Evolutionary conservation across 768 basidiomycete species (phyloP).

Genomic region (Tulasnella sp.): DNA sequence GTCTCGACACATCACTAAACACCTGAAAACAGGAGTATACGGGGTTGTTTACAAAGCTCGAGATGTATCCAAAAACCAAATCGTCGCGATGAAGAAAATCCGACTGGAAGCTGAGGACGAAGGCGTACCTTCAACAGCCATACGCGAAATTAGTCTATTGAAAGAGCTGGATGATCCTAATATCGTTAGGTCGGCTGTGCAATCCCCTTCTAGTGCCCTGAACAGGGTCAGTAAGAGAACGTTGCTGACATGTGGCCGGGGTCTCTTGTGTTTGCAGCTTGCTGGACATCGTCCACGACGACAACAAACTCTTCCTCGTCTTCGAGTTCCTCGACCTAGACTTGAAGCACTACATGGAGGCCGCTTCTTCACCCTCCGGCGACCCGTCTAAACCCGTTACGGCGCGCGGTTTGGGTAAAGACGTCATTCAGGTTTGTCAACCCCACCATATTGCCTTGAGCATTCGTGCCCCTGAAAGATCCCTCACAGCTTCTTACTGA

Average conservation of each 20-base stretch:
- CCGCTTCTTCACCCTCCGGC: conserved; percentile 31
- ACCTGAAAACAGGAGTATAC: conserved; percentile 76
- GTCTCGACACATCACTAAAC: neutral
- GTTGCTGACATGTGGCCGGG: neutral
- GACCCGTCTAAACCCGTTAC: neutral
- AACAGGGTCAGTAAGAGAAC: no score
- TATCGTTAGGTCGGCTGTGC: conserved; percentile 68
- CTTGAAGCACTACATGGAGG: conserved; percentile 95
- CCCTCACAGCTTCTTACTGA: no score
- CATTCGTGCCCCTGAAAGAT: no score
- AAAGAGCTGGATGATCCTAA: conserved; percentile 97
- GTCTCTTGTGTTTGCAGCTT: conserved; percentile 52
- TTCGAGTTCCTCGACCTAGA: conserved; percentile 98
- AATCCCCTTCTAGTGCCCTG: neutral
- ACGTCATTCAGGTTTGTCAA: conserved; percentile 52
- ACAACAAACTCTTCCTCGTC: conserved; percentile 95
- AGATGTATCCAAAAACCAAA: conserved; percentile 68
- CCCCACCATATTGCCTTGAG: no score
- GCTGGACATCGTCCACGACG: conserved; percentile 93
- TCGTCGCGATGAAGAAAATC: conserved; percentile 99
- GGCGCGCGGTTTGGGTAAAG: conserved; percentile 15
- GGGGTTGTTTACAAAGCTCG: conserved; percentile 98
- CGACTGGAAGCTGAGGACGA: conserved; percentile 97
- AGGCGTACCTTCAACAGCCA: conserved; percentile 96
- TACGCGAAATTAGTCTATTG: conserved; percentile 93